Evolutionary conservation across 768 basidiomycete species (phyloP).

Genomic region (Obba rivulosa): DNA sequence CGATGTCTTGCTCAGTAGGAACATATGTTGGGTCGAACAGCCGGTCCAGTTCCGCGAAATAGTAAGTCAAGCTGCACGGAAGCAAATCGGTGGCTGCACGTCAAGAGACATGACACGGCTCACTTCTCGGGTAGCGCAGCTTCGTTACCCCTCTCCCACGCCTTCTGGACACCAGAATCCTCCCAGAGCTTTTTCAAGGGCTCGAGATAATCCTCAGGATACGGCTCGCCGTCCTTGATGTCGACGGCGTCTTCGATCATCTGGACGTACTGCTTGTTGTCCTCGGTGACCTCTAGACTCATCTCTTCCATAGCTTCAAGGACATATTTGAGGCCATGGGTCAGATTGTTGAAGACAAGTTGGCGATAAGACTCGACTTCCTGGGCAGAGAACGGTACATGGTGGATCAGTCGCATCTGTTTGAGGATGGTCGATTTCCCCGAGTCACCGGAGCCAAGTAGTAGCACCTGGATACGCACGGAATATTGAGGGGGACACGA

Average conservation of each 20-base stretch:
- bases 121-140: conserved; percentile 90
- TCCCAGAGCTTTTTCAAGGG: conserved; percentile 71
- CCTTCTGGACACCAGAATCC: conserved; percentile 68
- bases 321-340: conserved; percentile 75
- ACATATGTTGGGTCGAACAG: conserved; percentile 68
- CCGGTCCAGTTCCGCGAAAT: conserved; percentile 73
- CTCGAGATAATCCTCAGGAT: conserved; percentile 61
- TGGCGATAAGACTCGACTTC: conserved; percentile 90
- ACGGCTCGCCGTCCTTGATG: conserved; percentile 75
- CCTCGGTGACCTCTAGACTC: conserved; percentile 65
- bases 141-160: conserved; percentile 83
- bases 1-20: conserved; percentile 84
- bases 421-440: conserved; percentile 93
- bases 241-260: conserved; percentile 66
- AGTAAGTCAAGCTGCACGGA: conserved; percentile 56
- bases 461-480: conserved; percentile 52
- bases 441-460: conserved; percentile 90
- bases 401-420: conserved; percentile 98
- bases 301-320: conserved; percentile 89
- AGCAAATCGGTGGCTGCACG: conserved; percentile 6
- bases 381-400: conserved; percentile 70
- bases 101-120: conserved; percentile 16
- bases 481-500: background rate
- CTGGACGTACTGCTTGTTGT: conserved; percentile 51
- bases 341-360: conserved; percentile 89